Base-by-base conservation (phyloP, 2,329 filamentous ascomycete species). In the Plectosphaerella sp. region DNA sequence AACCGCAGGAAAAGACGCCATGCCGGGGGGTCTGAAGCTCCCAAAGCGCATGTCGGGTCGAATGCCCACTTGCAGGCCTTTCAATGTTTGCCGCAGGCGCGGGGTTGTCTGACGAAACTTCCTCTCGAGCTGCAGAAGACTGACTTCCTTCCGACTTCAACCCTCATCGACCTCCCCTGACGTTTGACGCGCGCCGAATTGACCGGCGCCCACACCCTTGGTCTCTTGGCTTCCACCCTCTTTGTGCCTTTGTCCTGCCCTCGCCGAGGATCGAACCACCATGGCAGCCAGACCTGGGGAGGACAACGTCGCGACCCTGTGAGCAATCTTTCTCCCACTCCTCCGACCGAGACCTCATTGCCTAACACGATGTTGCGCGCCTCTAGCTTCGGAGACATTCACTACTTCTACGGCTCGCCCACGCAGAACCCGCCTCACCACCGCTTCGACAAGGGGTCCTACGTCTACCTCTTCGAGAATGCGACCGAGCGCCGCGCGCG, bases 381-480 rank as follows among this genome's bases (percentile, higher is more conserved):
- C 20, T 14, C 57, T 57, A 92, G 88, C 62, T 91, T 89, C 62
- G 87, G 82, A 57, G 89, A 93, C 63, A 66, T 91, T 50, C 89
- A 92, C 67, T 92, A 91, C 69, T 91, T 84, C 69, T 90, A 91
- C 70, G 79, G 80, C 24, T 78, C 84, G n/a, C 84, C 86, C 3
- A 76, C 77, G 6, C 75, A 78, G 52, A 83, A 79, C 52, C 88
- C 88, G 28, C 82, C 78, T n/a, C 89, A 92, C 67, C 87, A 92
- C 67, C 84, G 88, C 49, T 92, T 93, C 67, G 86, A 90, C 67
- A 88, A 88, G 66, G 81, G 84, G 46, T 91, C 87, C 8, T 92
- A 92, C 66, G 80, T 92, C 52, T 92, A 92, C 64, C 74, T 92
- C 6, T 91, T 90, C 66, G 86, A 91, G 67, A 87, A 89, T 64